Conservation (phyloP, 208 protist species). For the Cochliopodium minus region DNA sequence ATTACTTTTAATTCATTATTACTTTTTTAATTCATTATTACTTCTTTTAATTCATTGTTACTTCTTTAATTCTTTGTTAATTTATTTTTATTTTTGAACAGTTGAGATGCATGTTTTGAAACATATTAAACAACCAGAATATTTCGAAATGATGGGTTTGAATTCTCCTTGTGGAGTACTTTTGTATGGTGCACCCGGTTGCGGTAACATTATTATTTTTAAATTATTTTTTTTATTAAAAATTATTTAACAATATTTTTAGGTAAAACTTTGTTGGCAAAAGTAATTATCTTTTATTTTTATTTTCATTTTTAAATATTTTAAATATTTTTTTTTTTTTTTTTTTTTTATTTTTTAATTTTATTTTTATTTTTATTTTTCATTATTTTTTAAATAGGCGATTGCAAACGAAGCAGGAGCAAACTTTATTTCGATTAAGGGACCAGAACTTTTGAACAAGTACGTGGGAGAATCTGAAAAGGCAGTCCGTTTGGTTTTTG, state of each 20-base stretch:
- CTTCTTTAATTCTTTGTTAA: no score
- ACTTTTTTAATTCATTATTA: no score
- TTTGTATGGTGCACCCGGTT: conserved; percentile 93
- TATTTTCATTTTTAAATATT: neutral
- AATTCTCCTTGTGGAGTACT: conserved; percentile 65
- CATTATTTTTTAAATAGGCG: no score
- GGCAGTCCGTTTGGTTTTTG: conserved; percentile 89
- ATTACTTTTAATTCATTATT: no score
- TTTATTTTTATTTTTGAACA: no score
- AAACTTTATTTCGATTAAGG: conserved; percentile 97
- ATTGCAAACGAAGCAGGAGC: conserved; percentile 76
- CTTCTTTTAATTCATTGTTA: no score
- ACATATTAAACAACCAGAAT: conserved; percentile 14
- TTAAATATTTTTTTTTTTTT: neutral
- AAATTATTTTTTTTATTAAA: conserved; percentile 2
- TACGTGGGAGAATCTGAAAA: conserved; percentile 96
- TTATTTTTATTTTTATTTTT: no score
- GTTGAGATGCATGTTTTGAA: conserved; percentile 6
- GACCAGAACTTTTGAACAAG: conserved; percentile 91
- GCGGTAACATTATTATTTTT: conserved; percentile 77
- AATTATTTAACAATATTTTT: conserved; percentile 16
- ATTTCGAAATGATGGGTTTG: conserved; percentile 9
- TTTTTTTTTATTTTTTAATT: neutral
- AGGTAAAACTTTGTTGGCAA: conserved; percentile 47
- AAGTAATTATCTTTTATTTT: neutral